Percentiles rank a stretch among this genome's conserved stretches.
Evolutionary conservation across 1,139 yeast species (phyloP).

Genomic region (Blastobotrys apis): DNA sequence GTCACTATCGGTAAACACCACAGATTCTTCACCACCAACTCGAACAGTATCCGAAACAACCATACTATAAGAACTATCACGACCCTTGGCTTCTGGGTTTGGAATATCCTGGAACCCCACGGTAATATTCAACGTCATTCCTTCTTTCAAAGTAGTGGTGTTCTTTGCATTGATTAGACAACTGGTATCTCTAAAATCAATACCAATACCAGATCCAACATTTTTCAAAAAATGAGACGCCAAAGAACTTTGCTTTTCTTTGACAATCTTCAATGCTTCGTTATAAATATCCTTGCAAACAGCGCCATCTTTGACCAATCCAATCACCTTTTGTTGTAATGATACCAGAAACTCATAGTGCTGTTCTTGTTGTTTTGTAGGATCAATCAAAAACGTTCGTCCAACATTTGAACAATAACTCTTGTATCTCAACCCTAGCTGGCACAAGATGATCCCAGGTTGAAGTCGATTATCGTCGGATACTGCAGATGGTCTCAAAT

Average conservation of each 20-base stretch:
- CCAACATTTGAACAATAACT: constrained; percentile 86
- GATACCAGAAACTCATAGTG: constrained; percentile 73
- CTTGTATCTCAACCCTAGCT: constrained; percentile 82
- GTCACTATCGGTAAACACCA: constrained; percentile 68
- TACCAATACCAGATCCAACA: constrained; percentile 86
- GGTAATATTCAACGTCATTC: constrained; percentile 71
- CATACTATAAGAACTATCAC: constrained; percentile 55
- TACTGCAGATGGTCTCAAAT: constrained; percentile 79
- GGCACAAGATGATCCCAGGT: constrained; percentile 78
- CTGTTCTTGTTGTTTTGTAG: constrained; percentile 70
- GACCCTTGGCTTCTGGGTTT: constrained; percentile 38
- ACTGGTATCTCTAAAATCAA: constrained; percentile 82
- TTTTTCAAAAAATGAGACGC: constrained; percentile 66
- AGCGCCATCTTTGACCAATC: constrained; percentile 61
- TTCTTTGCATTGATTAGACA: constrained; percentile 71
- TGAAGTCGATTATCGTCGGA: constrained; percentile 62
- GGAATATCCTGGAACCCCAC: constrained; percentile 69
- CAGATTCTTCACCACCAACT: constrained; percentile 58
- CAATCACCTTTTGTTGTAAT: constrained; percentile 52
- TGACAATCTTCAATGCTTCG: constrained; percentile 56
- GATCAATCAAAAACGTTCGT: constrained; percentile 87
- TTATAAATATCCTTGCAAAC: constrained; percentile 63
- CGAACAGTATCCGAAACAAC: constrained; percentile 80
- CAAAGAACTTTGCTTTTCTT: constrained; percentile 55
- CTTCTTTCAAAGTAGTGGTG: constrained; percentile 62